Base-by-base conservation (phyloP, 2,329 filamentous ascomycete genomes). In the Helotiales sp. region DNA sequence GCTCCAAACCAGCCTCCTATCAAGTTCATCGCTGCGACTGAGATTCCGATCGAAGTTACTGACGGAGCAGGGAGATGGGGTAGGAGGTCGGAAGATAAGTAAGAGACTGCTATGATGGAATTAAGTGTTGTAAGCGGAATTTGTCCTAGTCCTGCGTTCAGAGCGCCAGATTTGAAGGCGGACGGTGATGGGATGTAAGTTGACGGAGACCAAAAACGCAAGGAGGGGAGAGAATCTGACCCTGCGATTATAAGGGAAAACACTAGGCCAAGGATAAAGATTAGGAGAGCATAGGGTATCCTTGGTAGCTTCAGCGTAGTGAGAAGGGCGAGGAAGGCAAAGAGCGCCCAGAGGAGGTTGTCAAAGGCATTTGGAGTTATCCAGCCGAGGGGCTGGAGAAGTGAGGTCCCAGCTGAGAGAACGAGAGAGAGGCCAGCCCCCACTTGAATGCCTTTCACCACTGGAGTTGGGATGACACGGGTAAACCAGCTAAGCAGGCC, bases 361-460 rank as follows among this genome's bases (percentile, higher is more conserved):
- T 97, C 92, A 6, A 87, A 81, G 73, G 82, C 84, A 42, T 78
- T 81, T 0, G 89, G 85, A 4, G 75, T 70, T 1, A 79, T 75
- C 91, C 91, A 96, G 12, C 79, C 77, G 3, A 96, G 78, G 2
- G 85, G 84, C 17, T 81, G 77, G 12, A 95, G 79, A 57, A 96
- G 80, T 47, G 78, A 82, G 0, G 80, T 78, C 2, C 90, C 91
- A 7, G 91, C 90, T 12, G 90, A 89, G 57, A 96, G 81, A 54
- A 92, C 83, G 15, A 98, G 81, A 15, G 89, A 91, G 48, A 98
- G 78, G 1, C 93, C 93, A 4, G 93, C 93, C 34, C 93, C 93
- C 48, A 97, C 85, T 74, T 98, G 95, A 64, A 98, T 97, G 29
- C 93, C 93, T 71, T 96, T 96, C 53, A 98, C 87, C 0, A 98